Evolutionary conservation across 164 flowering plant species (phyloP).

Genomic region (Magnolia kwangsiensis): DNA sequence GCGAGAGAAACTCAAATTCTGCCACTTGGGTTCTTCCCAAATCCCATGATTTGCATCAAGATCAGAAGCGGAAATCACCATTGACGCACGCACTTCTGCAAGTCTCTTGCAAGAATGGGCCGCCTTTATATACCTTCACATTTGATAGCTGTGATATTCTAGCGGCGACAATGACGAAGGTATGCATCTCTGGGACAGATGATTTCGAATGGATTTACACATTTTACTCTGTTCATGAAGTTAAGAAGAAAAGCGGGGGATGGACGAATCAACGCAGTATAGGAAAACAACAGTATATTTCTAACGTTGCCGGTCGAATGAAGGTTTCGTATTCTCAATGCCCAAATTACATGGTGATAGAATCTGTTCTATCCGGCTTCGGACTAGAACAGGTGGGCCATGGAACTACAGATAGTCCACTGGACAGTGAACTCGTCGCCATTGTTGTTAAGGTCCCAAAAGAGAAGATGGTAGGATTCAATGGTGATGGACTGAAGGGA

Average conservation of each 20-base stretch:
- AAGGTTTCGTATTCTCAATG: slow-evolving; percentile 30
- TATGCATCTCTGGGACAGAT: slow-evolving; percentile 32
- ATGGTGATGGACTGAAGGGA: slow-evolving; percentile 4
- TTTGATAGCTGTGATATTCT: slow-evolving; percentile 45
- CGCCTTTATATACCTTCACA: slow-evolving; percentile 58
- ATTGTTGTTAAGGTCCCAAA: slow-evolving; percentile 42
- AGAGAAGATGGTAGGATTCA: slow-evolving; percentile 6
- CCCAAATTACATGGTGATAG: slow-evolving; percentile 20
- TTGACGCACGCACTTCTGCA: slow-evolving; percentile 53
- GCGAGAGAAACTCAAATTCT: slow-evolving; percentile 26
- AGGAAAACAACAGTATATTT: slow-evolving; percentile 39
- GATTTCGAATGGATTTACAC: slow-evolving; percentile 35
- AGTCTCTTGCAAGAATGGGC: slow-evolving; percentile 43
- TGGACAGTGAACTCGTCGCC: slow-evolving; percentile 72
- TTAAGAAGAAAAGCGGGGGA: slow-evolving; percentile 51
- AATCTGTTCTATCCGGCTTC: slow-evolving; percentile 51
- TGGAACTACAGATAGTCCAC: slow-evolving; percentile 25
- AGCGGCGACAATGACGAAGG: slow-evolving; percentile 44
- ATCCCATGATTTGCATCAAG: slow-evolving; percentile 16
- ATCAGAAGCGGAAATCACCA: slow-evolving; percentile 22
- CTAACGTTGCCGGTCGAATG: slow-evolving; percentile 65
- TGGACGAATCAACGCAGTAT: slow-evolving; percentile 60
- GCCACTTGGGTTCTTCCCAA: slow-evolving; percentile 8
- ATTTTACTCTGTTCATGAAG: slow-evolving; percentile 54
- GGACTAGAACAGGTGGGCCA: slow-evolving; percentile 28